Evolutionary conservation across 352 stramenopile species (phyloP).

Genomic region (Saprolegnia diclina): DNA sequence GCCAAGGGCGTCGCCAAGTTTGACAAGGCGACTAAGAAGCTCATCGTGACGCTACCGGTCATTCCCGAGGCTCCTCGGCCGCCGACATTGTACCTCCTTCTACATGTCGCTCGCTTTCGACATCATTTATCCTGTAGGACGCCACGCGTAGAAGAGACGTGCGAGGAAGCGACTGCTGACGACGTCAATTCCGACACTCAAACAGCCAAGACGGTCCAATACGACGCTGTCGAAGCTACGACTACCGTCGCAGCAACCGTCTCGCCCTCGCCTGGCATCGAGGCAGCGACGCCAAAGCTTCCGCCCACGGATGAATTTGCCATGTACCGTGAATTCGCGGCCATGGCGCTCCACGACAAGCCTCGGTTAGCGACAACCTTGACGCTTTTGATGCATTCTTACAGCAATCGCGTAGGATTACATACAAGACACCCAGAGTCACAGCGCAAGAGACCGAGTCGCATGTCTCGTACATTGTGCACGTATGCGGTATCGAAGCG

Average conservation of each 20-base stretch:
- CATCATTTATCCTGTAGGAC: neutral
- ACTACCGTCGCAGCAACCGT: no score
- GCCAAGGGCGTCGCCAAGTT: slow-evolving; percentile 73
- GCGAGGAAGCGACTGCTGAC: no score
- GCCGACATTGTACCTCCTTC: neutral
- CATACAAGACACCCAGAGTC: neutral
- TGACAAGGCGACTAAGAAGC: slow-evolving; percentile 64
- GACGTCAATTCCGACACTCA: no score
- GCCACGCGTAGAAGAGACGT: neutral
- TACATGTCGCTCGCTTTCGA: neutral
- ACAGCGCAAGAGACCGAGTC: slow-evolving; percentile 9
- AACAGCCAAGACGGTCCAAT: no score
- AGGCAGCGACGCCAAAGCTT: no score
- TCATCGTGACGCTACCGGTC: slow-evolving; percentile 79
- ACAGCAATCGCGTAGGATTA: neutral
- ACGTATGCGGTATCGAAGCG: slow-evolving; percentile 4
- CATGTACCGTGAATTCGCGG: slow-evolving; percentile 17
- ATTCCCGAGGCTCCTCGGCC: neutral
- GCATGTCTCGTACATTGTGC: slow-evolving; percentile 17
- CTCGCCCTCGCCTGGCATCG: no score
- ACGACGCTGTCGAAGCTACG: no score
- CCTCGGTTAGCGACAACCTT: slow-evolving; percentile 1
- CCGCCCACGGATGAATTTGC: slow-evolving; percentile 14
- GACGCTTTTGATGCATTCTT: neutral
- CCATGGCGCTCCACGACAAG: slow-evolving; percentile 22